Evolutionary conservation across 805 yeast genomes (phyloP).

Genomic region (Nakazawaea sp.): DNA sequence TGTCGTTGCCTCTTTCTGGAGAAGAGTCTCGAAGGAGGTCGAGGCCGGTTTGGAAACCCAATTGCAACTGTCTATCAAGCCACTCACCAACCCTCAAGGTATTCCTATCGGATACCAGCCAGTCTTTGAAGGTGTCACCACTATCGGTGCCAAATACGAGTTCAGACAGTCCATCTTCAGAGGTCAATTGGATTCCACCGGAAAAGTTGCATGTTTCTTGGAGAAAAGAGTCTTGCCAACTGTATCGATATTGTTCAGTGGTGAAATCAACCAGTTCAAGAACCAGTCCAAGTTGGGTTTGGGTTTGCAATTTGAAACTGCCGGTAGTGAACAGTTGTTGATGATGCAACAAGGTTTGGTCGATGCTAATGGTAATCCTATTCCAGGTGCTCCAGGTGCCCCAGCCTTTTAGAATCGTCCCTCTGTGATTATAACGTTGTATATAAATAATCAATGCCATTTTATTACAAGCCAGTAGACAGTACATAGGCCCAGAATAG

Average conservation of each 20-base stretch:
- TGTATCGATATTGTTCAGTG: constrained; percentile 77
- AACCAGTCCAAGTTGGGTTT: constrained; percentile 79
- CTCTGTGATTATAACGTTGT: background rate
- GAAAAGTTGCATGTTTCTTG: constrained; percentile 84
- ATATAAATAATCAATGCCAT: background rate
- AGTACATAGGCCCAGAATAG: too few species aligned
- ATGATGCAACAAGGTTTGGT: constrained; percentile 84
- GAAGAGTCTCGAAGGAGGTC: constrained; percentile 85
- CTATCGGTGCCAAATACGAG: constrained; percentile 95
- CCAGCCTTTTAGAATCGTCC: constrained; percentile 3
- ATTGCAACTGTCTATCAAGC: constrained; percentile 67
- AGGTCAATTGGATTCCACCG: constrained; percentile 87
- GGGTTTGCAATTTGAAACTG: constrained; percentile 93
- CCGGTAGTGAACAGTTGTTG: constrained; percentile 88
- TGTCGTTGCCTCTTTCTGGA: constrained; percentile 84
- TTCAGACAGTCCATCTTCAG: constrained; percentile 94
- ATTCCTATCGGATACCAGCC: constrained; percentile 79
- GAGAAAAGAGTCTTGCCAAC: constrained; percentile 94
- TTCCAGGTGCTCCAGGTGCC: constrained; percentile 60
- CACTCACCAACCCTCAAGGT: constrained; percentile 63
- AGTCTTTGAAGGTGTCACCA: constrained; percentile 83
- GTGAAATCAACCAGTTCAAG: constrained; percentile 73
- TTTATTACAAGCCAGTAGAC: background rate
- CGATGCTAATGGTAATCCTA: constrained; percentile 81
- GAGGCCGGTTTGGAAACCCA: constrained; percentile 93